Evolutionary conservation across 345 rosid genomes (phyloP), one percentile per base, ranked within the genome.

Genomic region (Cardamine occulta): DNA sequence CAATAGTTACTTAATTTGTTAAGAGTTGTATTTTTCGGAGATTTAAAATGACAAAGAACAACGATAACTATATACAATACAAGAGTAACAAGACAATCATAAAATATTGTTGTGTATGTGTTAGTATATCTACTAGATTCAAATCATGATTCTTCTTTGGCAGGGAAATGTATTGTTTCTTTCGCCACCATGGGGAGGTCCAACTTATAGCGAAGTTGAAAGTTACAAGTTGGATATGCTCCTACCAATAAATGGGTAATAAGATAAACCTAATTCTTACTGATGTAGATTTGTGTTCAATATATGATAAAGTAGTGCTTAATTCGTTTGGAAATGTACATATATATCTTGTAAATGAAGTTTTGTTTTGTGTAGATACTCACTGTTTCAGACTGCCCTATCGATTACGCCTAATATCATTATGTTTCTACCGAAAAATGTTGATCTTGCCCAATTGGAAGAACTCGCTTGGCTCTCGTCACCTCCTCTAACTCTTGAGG

Each of bases 181-280:
- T 39, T 53, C 86, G 15, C 87, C 87, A 15, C 87, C 86, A n/a
- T 85, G 85, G 87, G 84, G 89, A 59, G 85, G 84, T 37, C 85
- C 89, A 23, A 77, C 75, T 24, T 85, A 84, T 66, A 84, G 26
- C 58, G 40, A 67, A 56, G 47, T 73, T 34, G 75, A 75, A 77
- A 80, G 51, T 63, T 85, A 64, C 48, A 80, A 52, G 47, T 56
- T 84, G 76, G 79, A 82, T 72, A 68, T 85, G 79, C 79, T 85
- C 13, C 67, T 70, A 79, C 89, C 85, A 3, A 78, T 18, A 78
- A 80, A 81, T 7, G 82, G 86, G 86, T 85, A 82, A 72, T 2
- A 32, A 5, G 13, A 29, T 40, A 45, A 21, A 18, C 18, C 18
- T 39, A 3, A 6, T 6, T 39, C 29, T 13, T 14, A 40, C 51